Conservation (phyloP, 192 early-diverging fungal species). For the Phycomyces blakesleeanus region DNA sequence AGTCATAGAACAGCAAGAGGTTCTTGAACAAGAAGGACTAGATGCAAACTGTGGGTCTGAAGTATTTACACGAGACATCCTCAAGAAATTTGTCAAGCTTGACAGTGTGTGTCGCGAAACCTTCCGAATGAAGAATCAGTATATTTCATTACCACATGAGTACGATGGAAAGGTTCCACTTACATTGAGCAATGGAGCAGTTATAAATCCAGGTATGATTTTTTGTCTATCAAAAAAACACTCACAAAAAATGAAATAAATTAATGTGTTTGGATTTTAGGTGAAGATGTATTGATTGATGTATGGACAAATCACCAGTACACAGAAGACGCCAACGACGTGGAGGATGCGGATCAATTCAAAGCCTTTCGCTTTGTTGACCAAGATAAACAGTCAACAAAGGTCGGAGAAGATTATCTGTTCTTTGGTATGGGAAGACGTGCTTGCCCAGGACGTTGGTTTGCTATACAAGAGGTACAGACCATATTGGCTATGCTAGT, state of each 20-base stretch:
- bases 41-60: conserved; percentile 3
- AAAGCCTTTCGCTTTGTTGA: conserved; percentile 36
- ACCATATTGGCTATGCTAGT: conserved; percentile 29
- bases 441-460: conserved; percentile 42
- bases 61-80: conserved; percentile 17
- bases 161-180: conserved; percentile 18
- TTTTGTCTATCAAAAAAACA: too few species aligned
- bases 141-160: conserved; percentile 26
- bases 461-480: conserved; percentile 44
- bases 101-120: conserved; percentile 27
- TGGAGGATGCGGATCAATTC: conserved; percentile 16
- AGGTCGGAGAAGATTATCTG: conserved; percentile 30
- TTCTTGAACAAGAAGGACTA: conserved; percentile 19
- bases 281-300: conserved; percentile 28
- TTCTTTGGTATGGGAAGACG: conserved; percentile 43
- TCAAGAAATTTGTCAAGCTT: conserved; percentile 27
- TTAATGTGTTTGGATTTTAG: too few species aligned
- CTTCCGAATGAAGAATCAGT: conserved; percentile 19
- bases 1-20: conserved; percentile 18
- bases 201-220: conserved; percentile 30
- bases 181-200: conserved; percentile 30
- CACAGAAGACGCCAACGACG: background rate
- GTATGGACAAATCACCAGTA: conserved; percentile 10
- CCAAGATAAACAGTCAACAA: conserved; percentile 26
- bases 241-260: too few species aligned